Base-by-base conservation (phyloP, 192 early-diverging fungal genomes). In the Podila clonocystis region DNA sequence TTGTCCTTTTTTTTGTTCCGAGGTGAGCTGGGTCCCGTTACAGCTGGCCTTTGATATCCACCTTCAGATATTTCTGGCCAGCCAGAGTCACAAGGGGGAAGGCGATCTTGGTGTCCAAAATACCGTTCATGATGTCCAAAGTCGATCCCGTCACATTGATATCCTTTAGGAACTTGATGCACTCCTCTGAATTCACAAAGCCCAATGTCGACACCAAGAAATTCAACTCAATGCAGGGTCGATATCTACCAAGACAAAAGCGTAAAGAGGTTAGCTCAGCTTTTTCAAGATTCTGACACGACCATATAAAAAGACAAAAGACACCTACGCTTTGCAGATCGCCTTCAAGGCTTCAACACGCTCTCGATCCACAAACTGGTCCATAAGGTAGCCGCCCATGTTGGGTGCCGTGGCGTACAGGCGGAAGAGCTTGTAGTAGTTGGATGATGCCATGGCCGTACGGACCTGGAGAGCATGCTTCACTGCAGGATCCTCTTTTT, bases 341-440 rank as follows among this genome's bases (percentile, higher is more conserved):
- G 84, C 84, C 60, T 86, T 90, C 73, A 98, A 76, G 50, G 94
- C 93, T 29, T 86, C 82, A 28, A 95, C 85, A 45, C 98, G 89
- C 82, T 98, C 96, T 24, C 97, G 92, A 55, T 92, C 93, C 1
- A 93, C 73, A 84, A 98, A 98, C 38, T 95, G 91, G 83, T 98
- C 95, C 89, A 99, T 96, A 20, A 99, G 78, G 83, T 94, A 97
- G 9, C 85, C 88, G 48, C 92, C 90, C 94, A 98, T 94, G 75
- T 96, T 93, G 9, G 97, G 97, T 6, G 93, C 91, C 19, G 50
- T 70, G 33, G 83, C 71, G 78, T 96, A 97, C 48, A 98, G 83
- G 55, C 82, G 68, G 82, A 99, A 99, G 67, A 97, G 89, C 22
- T 84, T 82, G 80, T 94, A 92, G 80, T 95, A 97, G 88, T 99